These are phyloP conservation scores for Amyloporia xantha DNA, from an alignment of 768 basidiomycete genomes.

Conservation along the genomic window DNA sequence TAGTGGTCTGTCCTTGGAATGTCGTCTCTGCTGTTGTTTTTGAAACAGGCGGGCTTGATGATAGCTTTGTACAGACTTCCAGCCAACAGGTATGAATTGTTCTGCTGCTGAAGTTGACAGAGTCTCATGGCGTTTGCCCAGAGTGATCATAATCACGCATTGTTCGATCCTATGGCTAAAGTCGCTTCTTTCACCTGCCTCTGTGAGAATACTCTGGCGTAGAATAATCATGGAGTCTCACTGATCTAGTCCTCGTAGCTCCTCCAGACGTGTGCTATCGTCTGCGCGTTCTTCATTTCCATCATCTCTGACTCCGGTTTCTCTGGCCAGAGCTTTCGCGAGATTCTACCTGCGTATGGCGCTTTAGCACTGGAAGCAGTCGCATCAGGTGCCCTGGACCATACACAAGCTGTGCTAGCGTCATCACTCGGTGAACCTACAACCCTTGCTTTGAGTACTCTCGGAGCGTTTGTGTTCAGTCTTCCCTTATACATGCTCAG, in stretches of 20 bases:
- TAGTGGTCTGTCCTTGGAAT: constrained; percentile 71
- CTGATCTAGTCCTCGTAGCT: constrained; percentile 31
- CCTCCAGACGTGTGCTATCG: constrained; percentile 41
- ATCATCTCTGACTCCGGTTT: constrained; percentile 48
- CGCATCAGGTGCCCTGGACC: constrained; percentile 54
- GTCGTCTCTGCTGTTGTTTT: constrained; percentile 52
- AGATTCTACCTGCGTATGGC: constrained; percentile 56
- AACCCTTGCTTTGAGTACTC: constrained; percentile 45
- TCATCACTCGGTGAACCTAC: constrained; percentile 53
- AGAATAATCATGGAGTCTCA: no score
- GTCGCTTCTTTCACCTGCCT: constrained; percentile 40
- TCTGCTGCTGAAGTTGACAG: neutral
- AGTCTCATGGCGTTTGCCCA: constrained; percentile 19
- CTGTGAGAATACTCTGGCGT: constrained; percentile 34
- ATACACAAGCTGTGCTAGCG: constrained; percentile 50
- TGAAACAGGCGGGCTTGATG: constrained; percentile 63
- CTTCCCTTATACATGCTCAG: constrained; percentile 61
- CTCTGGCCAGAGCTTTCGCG: constrained; percentile 35
- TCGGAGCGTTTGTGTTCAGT: constrained; percentile 59
- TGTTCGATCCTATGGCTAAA: constrained; percentile 65
- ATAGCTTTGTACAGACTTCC: constrained; percentile 64
- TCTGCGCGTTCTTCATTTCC: constrained; percentile 45
- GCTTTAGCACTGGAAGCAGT: constrained; percentile 56
- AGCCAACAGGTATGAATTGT: constrained; percentile 49
- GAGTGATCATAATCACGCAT: constrained; percentile 63